Percentiles rank a stretch among this genome's conserved stretches.
Conservation (phyloP, 2,329 filamentous ascomycete species). For the Dryadomyces sulphureus region DNA sequence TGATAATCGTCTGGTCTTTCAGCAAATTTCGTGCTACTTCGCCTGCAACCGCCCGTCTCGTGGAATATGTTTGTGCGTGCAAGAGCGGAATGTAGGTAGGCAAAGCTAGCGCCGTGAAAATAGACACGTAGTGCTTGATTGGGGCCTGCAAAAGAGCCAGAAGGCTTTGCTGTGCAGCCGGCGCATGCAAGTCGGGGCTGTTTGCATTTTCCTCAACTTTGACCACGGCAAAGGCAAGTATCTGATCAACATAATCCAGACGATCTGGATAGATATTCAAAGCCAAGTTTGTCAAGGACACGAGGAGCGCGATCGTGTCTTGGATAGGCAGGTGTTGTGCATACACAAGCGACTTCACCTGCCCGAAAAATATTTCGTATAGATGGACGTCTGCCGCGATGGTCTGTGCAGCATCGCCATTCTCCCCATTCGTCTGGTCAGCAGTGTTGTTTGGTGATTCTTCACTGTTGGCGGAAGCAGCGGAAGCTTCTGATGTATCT, state of each 20-base stretch:
- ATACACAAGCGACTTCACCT: slow-evolving; percentile 86
- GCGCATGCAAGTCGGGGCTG: slow-evolving; percentile 87
- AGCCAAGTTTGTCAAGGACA: slow-evolving; percentile 86
- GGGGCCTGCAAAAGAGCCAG: slow-evolving; percentile 83
- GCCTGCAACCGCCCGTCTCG: slow-evolving; percentile 76
- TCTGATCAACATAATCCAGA: slow-evolving; percentile 89
- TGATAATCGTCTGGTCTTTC: slow-evolving; percentile 65
- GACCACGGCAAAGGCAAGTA: slow-evolving; percentile 72
- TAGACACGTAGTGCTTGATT: slow-evolving; percentile 75
- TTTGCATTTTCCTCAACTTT: slow-evolving; percentile 85
- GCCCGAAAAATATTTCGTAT: slow-evolving; percentile 94
- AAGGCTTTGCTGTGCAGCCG: slow-evolving; percentile 74
- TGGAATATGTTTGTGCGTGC: slow-evolving; percentile 85
- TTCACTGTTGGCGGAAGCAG: neutral
- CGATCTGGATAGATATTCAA: slow-evolving; percentile 90
- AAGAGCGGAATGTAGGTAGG: slow-evolving; percentile 85
- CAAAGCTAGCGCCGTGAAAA: slow-evolving; percentile 90
- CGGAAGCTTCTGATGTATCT: neutral
- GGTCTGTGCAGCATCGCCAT: neutral
- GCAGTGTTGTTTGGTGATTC: neutral
- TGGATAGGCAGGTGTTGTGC: slow-evolving; percentile 83
- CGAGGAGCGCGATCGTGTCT: slow-evolving; percentile 83
- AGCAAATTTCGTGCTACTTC: slow-evolving; percentile 76
- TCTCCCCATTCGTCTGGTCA: no score
- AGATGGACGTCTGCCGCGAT: slow-evolving; percentile 71